A percentile compares a stretch with the other conserved stretches of the same genome.
Evolutionary conservation across 2,329 filamentous ascomycete genomes (phyloP).

Genomic region (Cryphonectria naterciae): DNA sequence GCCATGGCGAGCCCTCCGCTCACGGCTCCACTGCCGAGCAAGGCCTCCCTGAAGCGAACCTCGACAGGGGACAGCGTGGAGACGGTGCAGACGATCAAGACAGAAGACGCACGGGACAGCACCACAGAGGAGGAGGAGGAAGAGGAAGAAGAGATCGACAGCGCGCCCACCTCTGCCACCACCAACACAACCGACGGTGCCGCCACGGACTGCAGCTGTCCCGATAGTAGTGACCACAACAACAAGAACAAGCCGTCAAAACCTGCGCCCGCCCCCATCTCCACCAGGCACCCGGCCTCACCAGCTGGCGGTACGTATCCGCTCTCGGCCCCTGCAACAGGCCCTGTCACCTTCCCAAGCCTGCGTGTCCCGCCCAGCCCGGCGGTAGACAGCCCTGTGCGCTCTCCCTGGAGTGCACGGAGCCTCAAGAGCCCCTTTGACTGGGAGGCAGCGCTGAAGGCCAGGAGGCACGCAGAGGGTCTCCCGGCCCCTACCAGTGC

Average conservation of each 20-base stretch:
- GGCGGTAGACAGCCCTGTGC: conserved; percentile 68
- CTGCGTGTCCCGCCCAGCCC: conserved; percentile 81
- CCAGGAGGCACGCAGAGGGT: conserved; percentile 62
- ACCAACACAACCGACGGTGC: conserved; percentile 42
- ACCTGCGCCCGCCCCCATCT: conserved; percentile 36
- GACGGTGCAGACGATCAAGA: conserved; percentile 45
- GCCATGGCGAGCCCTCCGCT: conserved; percentile 51
- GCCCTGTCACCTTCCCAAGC: conserved; percentile 64
- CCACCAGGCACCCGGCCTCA: conserved; percentile 26
- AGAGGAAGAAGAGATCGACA: conserved; percentile 37
- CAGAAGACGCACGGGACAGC: conserved; percentile 40
- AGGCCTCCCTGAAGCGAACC: conserved; percentile 36
- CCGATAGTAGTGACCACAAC: conserved; percentile 45
- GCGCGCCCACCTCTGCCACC: conserved; percentile 59
- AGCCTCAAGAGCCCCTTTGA: conserved; percentile 74
- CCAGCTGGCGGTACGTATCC: conserved; percentile 47
- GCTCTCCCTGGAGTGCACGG: conserved; percentile 75
- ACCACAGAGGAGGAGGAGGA: conserved; percentile 23
- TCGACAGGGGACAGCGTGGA: conserved; percentile 28
- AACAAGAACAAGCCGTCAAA: conserved; percentile 53
- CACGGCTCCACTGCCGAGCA: conserved; percentile 38
- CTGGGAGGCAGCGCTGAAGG: conserved; percentile 74
- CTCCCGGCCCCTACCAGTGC: conserved; percentile 43
- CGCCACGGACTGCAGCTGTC: conserved; percentile 60
- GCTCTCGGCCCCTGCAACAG: conserved; percentile 63